Percentiles rank a stretch among this genome's conserved stretches.
Conservation (phyloP, 768 basidiomycete species). For the Hericium erinaceus region DNA sequence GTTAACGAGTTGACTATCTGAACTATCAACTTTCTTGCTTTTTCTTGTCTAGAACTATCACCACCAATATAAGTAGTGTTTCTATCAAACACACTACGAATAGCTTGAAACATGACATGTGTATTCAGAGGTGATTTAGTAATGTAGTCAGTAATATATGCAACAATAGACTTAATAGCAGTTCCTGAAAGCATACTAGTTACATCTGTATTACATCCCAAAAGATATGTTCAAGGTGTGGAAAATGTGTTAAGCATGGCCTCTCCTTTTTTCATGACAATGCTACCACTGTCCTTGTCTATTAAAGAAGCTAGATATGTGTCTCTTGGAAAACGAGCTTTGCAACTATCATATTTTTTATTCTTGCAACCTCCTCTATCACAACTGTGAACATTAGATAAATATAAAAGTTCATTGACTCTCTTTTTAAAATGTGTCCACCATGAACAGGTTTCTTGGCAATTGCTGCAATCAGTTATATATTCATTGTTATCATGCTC, state of each 20-base stretch:
- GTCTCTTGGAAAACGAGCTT: conserved; percentile 26
- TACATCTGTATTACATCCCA: conserved; percentile 31
- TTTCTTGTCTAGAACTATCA: conserved; percentile 2
- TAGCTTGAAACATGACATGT: conserved; percentile 27
- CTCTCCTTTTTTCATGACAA: conserved; percentile 23
- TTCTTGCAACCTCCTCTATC: conserved; percentile 21
- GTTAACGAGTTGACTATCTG: conserved; percentile 29
- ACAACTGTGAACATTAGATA: conserved; percentile 2
- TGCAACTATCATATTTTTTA: conserved; percentile 21
- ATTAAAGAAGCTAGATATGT: conserved; percentile 18
- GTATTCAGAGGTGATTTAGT: conserved; percentile 32
- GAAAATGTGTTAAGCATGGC: conserved; percentile 28
- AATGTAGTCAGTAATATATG: conserved; percentile 35
- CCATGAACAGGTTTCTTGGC: background rate
- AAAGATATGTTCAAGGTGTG: conserved; percentile 22
- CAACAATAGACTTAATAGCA: conserved; percentile 27
- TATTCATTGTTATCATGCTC: too few species aligned
- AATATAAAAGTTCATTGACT: conserved; percentile 5
- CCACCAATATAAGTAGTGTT: conserved; percentile 15
- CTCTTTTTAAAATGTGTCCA: background rate
- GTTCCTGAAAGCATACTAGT: conserved; percentile 31
- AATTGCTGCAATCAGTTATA: background rate
- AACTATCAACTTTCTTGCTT: conserved; percentile 23
- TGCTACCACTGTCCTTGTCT: conserved; percentile 21
- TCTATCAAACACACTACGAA: conserved; percentile 17